Base-by-base conservation (phyloP, 495 filamentous ascomycete species). In the Eremomyces bilateralis region DNA sequence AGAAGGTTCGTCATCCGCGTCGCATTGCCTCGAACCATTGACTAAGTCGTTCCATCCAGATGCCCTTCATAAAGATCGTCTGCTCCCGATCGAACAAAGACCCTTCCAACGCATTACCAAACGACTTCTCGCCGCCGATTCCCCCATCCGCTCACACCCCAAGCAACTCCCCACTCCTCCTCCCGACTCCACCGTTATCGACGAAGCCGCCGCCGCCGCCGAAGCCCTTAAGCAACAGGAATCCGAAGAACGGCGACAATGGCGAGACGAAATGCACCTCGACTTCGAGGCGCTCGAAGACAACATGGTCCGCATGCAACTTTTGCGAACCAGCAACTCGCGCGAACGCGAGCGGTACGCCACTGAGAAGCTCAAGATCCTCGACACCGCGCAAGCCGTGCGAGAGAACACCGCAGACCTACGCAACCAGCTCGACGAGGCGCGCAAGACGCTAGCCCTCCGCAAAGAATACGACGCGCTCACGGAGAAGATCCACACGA, bases 211-310 rank as follows among this genome's bases (percentile, higher is more conserved):
- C 34, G 42, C 53, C 19, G 45, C 51, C 6, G 40, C 40, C 39
- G 56, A 63, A 40, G 31, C 45, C 21, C 50, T 65, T 65, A 50
- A 58, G 51, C 44, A 57, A 28, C 42, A 49, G 16, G 53, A 55
- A 34, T 50, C 64, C 8, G 58, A 72, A 28, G 53, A 66, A 42
- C 64, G 62, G 49, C 61, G 53, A 36, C 67, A 63, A 41, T 73
- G 79, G 44, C 71, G 69, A 24, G 76, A 90, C 44, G 85, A 94
- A 45, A 67, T 85, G 12, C 67, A 77, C 1, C 67, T 93, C 33
- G 88, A 99, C 57, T 88, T 95, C 46, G 76, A 77, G 15, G 73
- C 78, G 25, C 84, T 95, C 51, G 81, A 92, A 53, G 75, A 69
- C 50, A 78, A 70, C 52, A 76, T 95, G 43, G 67, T 74, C 19